Percentiles rank a stretch among this genome's conserved stretches.
phyloP scores from a whole-genome alignment of 148 eudicot species.

The Rhododendron kiyosumense region DNA sequence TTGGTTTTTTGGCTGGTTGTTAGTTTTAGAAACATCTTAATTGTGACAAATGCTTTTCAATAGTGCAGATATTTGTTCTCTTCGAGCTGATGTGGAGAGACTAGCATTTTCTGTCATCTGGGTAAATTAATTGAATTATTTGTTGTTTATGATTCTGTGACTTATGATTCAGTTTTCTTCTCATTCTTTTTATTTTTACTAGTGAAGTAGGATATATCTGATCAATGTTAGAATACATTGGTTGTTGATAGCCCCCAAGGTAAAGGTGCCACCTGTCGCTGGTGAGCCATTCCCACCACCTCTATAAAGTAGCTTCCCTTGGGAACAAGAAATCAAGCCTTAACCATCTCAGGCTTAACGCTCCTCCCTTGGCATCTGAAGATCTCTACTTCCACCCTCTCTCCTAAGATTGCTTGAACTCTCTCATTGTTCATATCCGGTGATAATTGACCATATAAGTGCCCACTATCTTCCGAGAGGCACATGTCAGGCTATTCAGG shows the following conservation, averaged over 20 bases:
- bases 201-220: not conserved
- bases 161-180: not conserved
- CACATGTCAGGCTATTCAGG: not conserved
- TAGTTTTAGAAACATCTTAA: not conserved
- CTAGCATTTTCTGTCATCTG: constrained; percentile 93
- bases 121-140: constrained; percentile 31
- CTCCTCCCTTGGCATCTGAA: not conserved
- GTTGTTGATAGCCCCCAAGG: not conserved
- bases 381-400: not conserved
- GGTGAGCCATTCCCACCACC: not conserved
- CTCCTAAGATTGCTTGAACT: not conserved
- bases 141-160: not conserved
- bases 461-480: not conserved
- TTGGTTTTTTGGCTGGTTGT: not conserved
- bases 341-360: not conserved
- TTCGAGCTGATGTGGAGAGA: constrained; percentile 92
- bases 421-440: not conserved
- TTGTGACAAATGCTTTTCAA: not conserved
- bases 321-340: not conserved
- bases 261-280: not conserved
- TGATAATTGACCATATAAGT: not conserved
- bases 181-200: not conserved
- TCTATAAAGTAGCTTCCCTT: not conserved
- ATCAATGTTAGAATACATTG: not conserved
- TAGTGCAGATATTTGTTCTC: constrained; percentile 87